These are phyloP conservation scores for Penicillium sp. DNA, from an alignment of 2,329 filamentous ascomycete species.

Conservation along the genomic window DNA sequence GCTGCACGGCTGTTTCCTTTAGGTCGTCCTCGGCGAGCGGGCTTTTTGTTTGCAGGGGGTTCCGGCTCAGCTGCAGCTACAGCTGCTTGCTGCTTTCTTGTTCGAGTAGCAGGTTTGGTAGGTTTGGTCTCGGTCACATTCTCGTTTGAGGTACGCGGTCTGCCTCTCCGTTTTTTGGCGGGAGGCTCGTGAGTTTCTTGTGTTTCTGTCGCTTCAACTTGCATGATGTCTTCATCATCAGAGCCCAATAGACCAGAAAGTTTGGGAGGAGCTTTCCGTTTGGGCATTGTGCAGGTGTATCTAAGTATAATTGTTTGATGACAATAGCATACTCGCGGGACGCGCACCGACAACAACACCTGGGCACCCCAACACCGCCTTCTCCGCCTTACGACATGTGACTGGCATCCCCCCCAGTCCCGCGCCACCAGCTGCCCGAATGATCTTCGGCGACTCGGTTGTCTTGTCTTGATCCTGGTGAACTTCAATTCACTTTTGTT, in stretches of 20 bases:
- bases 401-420: constrained; percentile 17
- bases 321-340: constrained; percentile 1
- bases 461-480: neutral
- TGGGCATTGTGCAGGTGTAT: constrained; percentile 34
- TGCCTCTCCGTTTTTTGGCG: constrained; percentile 39
- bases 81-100: constrained; percentile 29
- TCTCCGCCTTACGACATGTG: constrained; percentile 25
- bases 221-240: constrained; percentile 45
- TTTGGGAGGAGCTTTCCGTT: constrained; percentile 43
- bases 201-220: constrained; percentile 32
- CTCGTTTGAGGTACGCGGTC: constrained; percentile 43
- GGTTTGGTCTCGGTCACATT: constrained; percentile 46
- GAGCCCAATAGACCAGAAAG: constrained; percentile 50
- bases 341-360: constrained; percentile 19
- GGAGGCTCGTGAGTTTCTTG: constrained; percentile 35
- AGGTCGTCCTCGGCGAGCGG: constrained; percentile 30
- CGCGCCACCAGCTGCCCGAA: constrained; percentile 21
- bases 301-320: neutral
- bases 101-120: constrained; percentile 22
- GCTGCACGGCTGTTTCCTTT: constrained; percentile 32
- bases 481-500: neutral
- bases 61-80: constrained; percentile 9
- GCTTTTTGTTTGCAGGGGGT: constrained; percentile 20
- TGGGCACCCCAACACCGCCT: constrained; percentile 5
- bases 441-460: constrained; percentile 12